Percentiles rank a stretch among this genome's conserved stretches.
Evolutionary conservation across 2,329 filamentous ascomycete genomes (phyloP).

Genomic region (Colletotrichum siamense): DNA sequence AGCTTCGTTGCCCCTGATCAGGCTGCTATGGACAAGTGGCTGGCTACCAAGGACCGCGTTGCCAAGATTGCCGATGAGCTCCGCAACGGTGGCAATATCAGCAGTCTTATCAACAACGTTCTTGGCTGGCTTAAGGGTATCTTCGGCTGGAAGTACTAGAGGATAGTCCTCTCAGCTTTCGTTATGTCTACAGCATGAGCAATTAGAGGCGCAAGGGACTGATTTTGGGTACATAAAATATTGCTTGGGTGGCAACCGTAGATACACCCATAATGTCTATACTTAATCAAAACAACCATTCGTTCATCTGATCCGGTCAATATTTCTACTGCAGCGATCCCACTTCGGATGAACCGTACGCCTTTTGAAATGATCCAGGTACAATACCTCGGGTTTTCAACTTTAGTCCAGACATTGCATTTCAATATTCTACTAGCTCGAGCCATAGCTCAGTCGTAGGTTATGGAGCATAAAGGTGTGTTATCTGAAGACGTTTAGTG

Average conservation of each 20-base stretch:
- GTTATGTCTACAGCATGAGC: not conserved
- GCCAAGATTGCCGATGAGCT: conserved; percentile 41
- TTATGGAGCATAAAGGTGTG: too few relatives aligned
- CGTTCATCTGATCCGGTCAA: not conserved
- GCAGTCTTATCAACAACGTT: not conserved
- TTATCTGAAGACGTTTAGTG: too few relatives aligned
- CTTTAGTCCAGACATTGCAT: too few relatives aligned
- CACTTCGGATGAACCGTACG: too few relatives aligned
- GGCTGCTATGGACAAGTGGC: conserved; percentile 13
- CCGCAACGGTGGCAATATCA: conserved; percentile 1
- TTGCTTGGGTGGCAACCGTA: not conserved
- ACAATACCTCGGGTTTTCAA: too few relatives aligned
- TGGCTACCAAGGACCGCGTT: conserved; percentile 41
- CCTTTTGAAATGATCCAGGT: too few relatives aligned
- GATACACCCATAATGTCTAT: conserved; percentile 14
- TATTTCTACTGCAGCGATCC: not conserved
- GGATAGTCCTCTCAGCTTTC: not conserved
- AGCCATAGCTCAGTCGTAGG: too few relatives aligned
- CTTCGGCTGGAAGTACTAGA: not conserved
- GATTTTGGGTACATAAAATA: not conserved
- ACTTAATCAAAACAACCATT: not conserved
- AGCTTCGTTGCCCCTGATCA: conserved; percentile 24
- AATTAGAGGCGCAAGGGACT: not conserved
- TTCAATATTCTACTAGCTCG: too few relatives aligned
- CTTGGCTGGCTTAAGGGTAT: conserved; percentile 9